Conservation (phyloP, 208 protist genomes). For the Leishmania guyanensis region DNA sequence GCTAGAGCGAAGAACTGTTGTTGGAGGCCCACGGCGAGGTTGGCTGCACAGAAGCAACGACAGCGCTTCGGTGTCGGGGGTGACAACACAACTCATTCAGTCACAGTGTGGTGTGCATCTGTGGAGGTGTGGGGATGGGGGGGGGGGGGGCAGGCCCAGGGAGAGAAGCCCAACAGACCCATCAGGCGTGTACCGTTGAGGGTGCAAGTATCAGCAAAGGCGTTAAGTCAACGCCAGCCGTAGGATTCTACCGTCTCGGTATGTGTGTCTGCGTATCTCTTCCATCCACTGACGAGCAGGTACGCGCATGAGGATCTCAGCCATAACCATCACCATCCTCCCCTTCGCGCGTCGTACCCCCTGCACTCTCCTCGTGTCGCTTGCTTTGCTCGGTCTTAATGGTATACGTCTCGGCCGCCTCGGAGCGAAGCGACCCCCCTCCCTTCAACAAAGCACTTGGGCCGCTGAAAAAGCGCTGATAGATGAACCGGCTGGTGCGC, state of each 20-base stretch:
- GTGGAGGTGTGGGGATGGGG: background rate
- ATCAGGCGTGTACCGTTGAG: background rate
- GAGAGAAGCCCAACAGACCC: background rate
- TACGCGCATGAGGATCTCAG: background rate
- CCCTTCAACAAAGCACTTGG: background rate
- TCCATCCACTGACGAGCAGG: background rate
- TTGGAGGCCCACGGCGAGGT: too few relatives aligned
- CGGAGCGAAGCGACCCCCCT: background rate
- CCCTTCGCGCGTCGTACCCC: background rate
- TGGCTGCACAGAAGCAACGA: too few relatives aligned
- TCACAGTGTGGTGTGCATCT: background rate
- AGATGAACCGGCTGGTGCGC: background rate
- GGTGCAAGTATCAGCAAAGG: background rate
- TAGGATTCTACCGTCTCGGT: background rate
- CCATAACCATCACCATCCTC: background rate
- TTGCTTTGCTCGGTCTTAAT: background rate
- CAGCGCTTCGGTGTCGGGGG: too few relatives aligned
- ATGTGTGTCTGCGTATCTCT: background rate
- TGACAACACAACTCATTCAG: background rate
- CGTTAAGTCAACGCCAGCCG: background rate
- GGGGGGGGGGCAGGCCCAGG: background rate
- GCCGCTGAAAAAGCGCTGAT: background rate
- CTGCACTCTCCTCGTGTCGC: background rate
- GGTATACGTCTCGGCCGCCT: background rate
- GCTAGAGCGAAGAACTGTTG: too few relatives aligned